Evolutionary conservation across 805 yeast species (phyloP).

Genomic region (Yamadazyma sp.): DNA sequence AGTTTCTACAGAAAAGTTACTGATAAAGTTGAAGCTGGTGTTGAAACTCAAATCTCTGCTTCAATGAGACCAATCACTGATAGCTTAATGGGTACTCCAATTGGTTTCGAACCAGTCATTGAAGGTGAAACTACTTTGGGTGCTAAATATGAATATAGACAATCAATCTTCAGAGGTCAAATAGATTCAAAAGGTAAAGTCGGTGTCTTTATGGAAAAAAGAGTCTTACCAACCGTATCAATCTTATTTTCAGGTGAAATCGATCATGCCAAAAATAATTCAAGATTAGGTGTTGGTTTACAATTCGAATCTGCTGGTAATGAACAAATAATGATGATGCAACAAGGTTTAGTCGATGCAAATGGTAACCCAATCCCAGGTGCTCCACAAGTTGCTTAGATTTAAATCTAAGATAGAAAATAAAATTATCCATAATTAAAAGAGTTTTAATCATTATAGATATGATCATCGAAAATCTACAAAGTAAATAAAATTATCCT

Average conservation of each 20-base stretch:
- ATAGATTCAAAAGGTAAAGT: slow-evolving; percentile 90
- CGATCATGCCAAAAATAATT: slow-evolving; percentile 70
- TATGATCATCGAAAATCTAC: too few species aligned
- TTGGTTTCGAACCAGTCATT: slow-evolving; percentile 77
- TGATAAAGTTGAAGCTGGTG: slow-evolving; percentile 91
- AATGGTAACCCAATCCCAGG: slow-evolving; percentile 86
- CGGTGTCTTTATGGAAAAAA: slow-evolving; percentile 85
- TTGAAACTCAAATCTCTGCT: slow-evolving; percentile 81
- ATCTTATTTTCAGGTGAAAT: slow-evolving; percentile 88
- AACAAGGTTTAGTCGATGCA: slow-evolving; percentile 78
- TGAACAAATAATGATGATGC: slow-evolving; percentile 89
- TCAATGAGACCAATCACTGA: slow-evolving; percentile 70
- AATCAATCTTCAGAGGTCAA: slow-evolving; percentile 93
- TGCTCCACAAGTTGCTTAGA: slow-evolving; percentile 56
- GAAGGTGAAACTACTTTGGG: slow-evolving; percentile 94
- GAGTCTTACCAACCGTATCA: slow-evolving; percentile 87
- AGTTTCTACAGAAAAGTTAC: slow-evolving; percentile 94
- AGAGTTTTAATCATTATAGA: slow-evolving; percentile 3
- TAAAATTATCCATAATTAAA: too few species aligned
- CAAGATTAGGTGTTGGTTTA: slow-evolving; percentile 88
- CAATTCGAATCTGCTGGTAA: slow-evolving; percentile 95
- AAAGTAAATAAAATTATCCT: slow-evolving; percentile 8
- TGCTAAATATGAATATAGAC: slow-evolving; percentile 97
- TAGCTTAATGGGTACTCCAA: slow-evolving; percentile 72
- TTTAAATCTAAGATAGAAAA: too few species aligned